These are phyloP conservation scores for Alternaria sp. DNA, from an alignment of 2,329 filamentous ascomycete genomes.

Conservation along the genomic window DNA sequence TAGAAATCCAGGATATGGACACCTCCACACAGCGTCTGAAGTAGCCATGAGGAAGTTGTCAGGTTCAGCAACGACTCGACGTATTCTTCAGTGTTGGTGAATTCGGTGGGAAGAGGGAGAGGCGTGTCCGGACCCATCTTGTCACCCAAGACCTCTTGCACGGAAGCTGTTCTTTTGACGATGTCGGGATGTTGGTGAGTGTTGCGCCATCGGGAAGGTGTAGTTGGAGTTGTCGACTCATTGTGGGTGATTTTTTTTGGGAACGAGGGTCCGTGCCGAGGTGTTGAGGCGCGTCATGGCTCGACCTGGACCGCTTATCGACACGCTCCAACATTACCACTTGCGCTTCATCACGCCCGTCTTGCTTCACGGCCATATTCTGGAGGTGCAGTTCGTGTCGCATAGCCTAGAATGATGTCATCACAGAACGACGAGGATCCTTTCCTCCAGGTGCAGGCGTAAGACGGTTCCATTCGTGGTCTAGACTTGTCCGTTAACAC, in stretches of 20 bases:
- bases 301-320: conserved; percentile 16
- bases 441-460: conserved; percentile 61
- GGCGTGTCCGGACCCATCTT: conserved; percentile 59
- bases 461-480: conserved; percentile 24
- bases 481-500: conserved; percentile 34
- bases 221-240: conserved; percentile 25
- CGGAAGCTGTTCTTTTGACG: not conserved
- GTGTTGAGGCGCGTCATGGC: conserved; percentile 21
- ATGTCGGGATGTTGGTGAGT: conserved; percentile 2
- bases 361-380: not conserved
- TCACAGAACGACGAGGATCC: conserved; percentile 56
- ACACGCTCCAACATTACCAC: conserved; percentile 18
- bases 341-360: conserved; percentile 6
- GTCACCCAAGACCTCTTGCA: conserved; percentile 24
- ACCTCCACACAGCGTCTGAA: conserved; percentile 92
- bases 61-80: conserved; percentile 80
- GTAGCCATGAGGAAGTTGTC: conserved; percentile 74
- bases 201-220: conserved; percentile 17
- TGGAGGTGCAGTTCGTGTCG: conserved; percentile 12
- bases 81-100: conserved; percentile 76
- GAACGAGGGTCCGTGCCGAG: conserved; percentile 29
- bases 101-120: conserved; percentile 76
- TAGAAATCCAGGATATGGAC: conserved; percentile 98
- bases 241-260: conserved; percentile 26
- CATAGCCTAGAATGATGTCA: conserved; percentile 47